Percentiles rank a stretch among this genome's conserved stretches.
Conservation (phyloP, 2,329 filamentous ascomycete genomes). For the Beauveria brongniartii region DNA sequence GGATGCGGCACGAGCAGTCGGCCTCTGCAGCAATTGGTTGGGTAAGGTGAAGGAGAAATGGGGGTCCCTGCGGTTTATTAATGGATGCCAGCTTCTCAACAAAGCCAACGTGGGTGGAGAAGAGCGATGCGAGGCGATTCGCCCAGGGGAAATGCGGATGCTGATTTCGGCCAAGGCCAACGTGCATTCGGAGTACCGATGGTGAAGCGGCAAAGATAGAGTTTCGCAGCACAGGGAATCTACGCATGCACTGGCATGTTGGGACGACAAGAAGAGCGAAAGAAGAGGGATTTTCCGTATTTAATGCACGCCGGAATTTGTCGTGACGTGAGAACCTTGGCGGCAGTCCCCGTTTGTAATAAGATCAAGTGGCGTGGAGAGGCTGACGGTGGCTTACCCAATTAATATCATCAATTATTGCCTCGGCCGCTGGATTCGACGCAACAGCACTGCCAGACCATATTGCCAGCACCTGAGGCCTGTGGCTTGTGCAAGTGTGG, state of each 20-base stretch:
- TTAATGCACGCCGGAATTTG: constrained; percentile 7
- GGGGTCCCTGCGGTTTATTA: background rate
- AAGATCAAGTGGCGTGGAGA: no score
- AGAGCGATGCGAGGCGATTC: constrained; percentile 1
- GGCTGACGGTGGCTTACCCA: background rate
- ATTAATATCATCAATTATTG: background rate
- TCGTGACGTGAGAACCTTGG: constrained; percentile 8
- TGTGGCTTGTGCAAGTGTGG: constrained; percentile 3
- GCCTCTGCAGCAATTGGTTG: constrained; percentile 9
- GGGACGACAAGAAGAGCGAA: background rate
- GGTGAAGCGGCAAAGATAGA: background rate
- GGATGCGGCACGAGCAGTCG: constrained; percentile 3
- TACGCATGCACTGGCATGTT: background rate
- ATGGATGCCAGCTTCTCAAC: constrained; percentile 4
- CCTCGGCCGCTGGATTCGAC: background rate
- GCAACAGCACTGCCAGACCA: background rate
- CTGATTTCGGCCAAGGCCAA: background rate
- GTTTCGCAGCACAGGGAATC: background rate
- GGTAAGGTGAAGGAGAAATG: background rate
- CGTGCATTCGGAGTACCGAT: background rate
- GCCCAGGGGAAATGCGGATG: background rate
- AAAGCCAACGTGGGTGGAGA: constrained; percentile 1
- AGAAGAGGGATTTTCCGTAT: background rate
- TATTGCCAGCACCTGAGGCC: background rate
- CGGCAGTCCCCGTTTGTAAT: constrained; percentile 3